These are phyloP conservation scores for Fraxinus ornus DNA, from an alignment of 305 asterid species.

Conservation along the genomic window DNA sequence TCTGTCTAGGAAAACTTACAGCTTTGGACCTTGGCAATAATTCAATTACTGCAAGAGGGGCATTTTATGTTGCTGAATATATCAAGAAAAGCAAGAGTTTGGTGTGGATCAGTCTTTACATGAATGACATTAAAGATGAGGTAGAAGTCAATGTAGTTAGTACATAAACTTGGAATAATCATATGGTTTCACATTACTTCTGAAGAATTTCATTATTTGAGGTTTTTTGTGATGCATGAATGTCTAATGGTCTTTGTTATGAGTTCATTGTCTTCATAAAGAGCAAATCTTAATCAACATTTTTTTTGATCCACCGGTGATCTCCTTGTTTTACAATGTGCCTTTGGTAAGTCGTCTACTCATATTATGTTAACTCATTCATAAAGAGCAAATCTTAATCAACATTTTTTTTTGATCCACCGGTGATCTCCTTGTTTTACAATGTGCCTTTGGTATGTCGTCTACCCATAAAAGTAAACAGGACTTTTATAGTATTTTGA, in stretches of 20 bases:
- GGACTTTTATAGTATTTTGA: background rate
- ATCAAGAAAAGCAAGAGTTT: slow-evolving; percentile 75
- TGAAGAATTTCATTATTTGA: background rate
- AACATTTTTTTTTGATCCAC: background rate
- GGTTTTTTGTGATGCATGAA: background rate
- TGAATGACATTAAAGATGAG: slow-evolving; percentile 94
- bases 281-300: background rate
- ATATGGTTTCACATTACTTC: background rate
- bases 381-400: background rate
- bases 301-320: background rate
- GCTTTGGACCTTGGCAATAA: slow-evolving; percentile 84
- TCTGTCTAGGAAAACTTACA: slow-evolving; percentile 64
- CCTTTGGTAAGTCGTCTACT: background rate
- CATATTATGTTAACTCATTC: background rate
- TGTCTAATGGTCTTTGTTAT: background rate
- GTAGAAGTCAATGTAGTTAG: slow-evolving; percentile 31
- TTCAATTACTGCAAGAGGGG: slow-evolving; percentile 72
- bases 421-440: background rate
- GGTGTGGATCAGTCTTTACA: slow-evolving; percentile 79
- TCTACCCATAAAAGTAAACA: background rate
- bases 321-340: background rate
- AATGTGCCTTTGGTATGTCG: background rate
- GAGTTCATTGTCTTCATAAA: background rate
- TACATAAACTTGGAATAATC: background rate
- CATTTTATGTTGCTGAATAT: slow-evolving; percentile 81